These are phyloP conservation scores for Petunia secreta DNA, from an alignment of 257 asterid genomes.

Conservation along the genomic window DNA sequence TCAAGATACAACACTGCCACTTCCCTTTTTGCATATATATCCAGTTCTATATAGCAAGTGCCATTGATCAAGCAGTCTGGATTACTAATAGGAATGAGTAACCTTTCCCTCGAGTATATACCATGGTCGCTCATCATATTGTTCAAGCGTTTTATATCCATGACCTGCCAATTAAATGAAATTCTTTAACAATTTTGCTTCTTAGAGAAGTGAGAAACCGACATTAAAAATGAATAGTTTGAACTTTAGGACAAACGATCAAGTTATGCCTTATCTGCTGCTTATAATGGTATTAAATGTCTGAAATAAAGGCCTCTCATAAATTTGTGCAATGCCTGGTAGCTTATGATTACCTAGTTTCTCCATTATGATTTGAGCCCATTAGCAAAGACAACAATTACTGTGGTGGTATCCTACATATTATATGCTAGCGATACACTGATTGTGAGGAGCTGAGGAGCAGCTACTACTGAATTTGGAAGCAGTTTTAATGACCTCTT, in stretches of 20 bases:
- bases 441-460: not conserved
- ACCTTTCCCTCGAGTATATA: conserved; percentile 91
- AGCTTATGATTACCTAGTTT: not conserved
- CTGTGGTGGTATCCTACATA: not conserved
- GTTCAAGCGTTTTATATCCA: conserved; percentile 85
- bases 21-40: conserved; percentile 83
- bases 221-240: not conserved
- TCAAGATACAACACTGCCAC: conserved; percentile 91
- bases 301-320: not conserved
- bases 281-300: not conserved
- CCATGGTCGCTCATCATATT: conserved; percentile 99
- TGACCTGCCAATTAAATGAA: conserved; percentile 52
- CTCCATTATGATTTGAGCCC: not conserved
- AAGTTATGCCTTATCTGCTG: not conserved
- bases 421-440: not conserved
- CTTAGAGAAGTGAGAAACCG: conserved; percentile 11
- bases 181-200: conserved; percentile 5
- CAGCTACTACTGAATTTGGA: not conserved
- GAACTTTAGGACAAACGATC: conserved; percentile 8
- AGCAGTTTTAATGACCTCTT: not conserved
- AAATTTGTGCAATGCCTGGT: not conserved
- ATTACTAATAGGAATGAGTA: conserved; percentile 77
- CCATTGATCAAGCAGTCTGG: conserved; percentile 64
- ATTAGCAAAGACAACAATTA: not conserved
- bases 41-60: conserved; percentile 92